phyloP scores from a whole-genome alignment of 805 yeast species.

The Komagataella pseudopastoris region DNA sequence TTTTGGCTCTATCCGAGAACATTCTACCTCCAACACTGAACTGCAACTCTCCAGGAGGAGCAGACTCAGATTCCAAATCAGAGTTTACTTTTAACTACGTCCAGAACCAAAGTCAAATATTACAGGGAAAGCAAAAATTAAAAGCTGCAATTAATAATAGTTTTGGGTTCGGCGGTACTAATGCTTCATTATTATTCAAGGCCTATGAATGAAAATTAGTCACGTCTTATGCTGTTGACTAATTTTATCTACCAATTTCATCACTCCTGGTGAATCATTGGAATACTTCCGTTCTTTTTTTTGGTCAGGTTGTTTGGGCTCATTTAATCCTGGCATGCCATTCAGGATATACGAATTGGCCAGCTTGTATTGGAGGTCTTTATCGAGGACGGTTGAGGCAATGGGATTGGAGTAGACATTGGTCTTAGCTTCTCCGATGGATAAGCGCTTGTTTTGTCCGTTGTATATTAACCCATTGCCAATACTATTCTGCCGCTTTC shows the following conservation, averaged over 20 bases:
- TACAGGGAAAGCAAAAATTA: constrained; percentile 16
- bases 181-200: constrained; percentile 52
- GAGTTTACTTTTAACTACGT: constrained; percentile 46
- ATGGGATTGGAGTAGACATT: not conserved
- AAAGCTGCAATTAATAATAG: constrained; percentile 70
- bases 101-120: constrained; percentile 24
- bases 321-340: not conserved
- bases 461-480: not conserved
- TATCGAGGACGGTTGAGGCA: not conserved
- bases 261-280: not conserved
- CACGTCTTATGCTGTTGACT: not conserved
- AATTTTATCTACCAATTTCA: not conserved
- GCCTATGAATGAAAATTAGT: not conserved
- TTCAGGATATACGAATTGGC: not conserved
- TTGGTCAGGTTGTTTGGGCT: not conserved
- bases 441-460: constrained; percentile 2
- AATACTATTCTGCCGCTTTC: constrained; percentile 2
- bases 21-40: constrained; percentile 75
- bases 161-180: constrained; percentile 97
- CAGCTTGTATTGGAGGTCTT: not conserved
- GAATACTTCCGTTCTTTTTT: not conserved
- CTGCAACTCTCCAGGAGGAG: constrained; percentile 37
- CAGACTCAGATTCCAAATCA: constrained; percentile 25
- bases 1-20: constrained; percentile 45
- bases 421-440: not conserved